Evolutionary conservation across 768 basidiomycete species (phyloP).

Genomic region (Lactarius evosmus): DNA sequence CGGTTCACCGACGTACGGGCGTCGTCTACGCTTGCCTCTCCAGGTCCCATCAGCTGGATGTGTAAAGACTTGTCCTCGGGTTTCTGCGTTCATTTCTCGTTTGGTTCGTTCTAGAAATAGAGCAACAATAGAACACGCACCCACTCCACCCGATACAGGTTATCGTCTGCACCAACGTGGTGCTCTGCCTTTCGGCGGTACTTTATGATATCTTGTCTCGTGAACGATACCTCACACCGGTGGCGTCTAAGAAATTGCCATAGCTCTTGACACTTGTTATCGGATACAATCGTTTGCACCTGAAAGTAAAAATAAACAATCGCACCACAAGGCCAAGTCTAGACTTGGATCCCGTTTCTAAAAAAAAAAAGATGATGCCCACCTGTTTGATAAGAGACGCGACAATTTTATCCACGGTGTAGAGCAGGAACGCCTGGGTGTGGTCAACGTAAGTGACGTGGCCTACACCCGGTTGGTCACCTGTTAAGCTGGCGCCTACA

Average conservation of each 20-base stretch:
- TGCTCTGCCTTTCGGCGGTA: constrained; percentile 80
- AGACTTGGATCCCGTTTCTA: background rate
- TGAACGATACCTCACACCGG: constrained; percentile 50
- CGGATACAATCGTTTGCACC: constrained; percentile 84
- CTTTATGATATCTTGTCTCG: constrained; percentile 64
- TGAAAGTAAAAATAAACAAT: constrained; percentile 34
- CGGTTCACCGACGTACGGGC: constrained; percentile 49
- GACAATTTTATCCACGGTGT: constrained; percentile 92
- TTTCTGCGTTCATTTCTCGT: constrained; percentile 42
- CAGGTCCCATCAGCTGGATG: constrained; percentile 56
- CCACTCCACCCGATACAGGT: constrained; percentile 79
- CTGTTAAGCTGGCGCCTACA: constrained; percentile 27
- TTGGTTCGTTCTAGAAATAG: constrained; percentile 13
- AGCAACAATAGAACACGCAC: constrained; percentile 41
- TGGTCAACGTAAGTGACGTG: constrained; percentile 33
- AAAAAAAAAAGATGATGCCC: constrained; percentile 27
- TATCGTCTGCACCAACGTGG: constrained; percentile 70
- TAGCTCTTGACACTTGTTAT: constrained; percentile 84
- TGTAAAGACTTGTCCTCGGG: constrained; percentile 51
- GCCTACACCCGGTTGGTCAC: background rate
- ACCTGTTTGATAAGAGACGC: constrained; percentile 91
- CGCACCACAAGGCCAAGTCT: constrained; percentile 10
- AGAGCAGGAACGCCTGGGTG: constrained; percentile 79
- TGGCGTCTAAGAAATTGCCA: constrained; percentile 70
- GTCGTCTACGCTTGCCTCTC: constrained; percentile 64